Evolutionary conservation across 2,329 filamentous ascomycete genomes (phyloP).

Genomic region (Colletotrichum sansevieriae): DNA sequence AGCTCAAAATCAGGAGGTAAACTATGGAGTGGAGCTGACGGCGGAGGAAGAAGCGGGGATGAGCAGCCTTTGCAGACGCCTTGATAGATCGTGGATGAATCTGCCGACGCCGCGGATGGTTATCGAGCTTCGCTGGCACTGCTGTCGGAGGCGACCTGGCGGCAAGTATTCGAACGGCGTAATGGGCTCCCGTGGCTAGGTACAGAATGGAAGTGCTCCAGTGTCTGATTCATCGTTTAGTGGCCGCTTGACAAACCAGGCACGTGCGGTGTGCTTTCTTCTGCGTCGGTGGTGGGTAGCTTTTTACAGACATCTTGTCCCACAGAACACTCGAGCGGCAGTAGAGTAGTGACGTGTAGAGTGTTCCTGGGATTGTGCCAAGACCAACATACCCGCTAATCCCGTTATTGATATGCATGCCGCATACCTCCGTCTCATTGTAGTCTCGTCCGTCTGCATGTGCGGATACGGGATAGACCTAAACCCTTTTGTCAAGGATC

Average conservation of each 20-base stretch:
- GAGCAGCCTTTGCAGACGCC: slow-evolving; percentile 1
- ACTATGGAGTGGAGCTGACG: neutral
- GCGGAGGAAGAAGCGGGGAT: neutral
- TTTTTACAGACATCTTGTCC: neutral
- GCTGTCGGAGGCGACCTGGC: neutral
- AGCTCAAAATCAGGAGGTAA: neutral
- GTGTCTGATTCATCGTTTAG: slow-evolving; percentile 7
- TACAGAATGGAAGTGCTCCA: neutral
- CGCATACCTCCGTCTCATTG: slow-evolving; percentile 8
- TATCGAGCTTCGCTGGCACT: neutral
- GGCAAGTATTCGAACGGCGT: neutral
- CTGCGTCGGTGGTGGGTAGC: neutral
- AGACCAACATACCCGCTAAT: slow-evolving; percentile 5
- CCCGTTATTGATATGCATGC: slow-evolving; percentile 27
- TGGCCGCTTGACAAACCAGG: neutral
- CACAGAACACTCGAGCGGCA: neutral
- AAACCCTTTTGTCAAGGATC: slow-evolving; percentile 17
- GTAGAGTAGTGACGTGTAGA: slow-evolving; percentile 31
- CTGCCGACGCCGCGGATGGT: no score
- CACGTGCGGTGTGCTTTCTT: no score
- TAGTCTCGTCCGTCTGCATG: slow-evolving; percentile 4
- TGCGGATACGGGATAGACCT: slow-evolving; percentile 10
- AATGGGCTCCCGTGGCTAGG: neutral
- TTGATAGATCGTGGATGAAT: no score
- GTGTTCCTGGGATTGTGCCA: slow-evolving; percentile 17